Conservation (phyloP, 1,139 yeast species). For the Debaryomycetaceae sp. region DNA sequence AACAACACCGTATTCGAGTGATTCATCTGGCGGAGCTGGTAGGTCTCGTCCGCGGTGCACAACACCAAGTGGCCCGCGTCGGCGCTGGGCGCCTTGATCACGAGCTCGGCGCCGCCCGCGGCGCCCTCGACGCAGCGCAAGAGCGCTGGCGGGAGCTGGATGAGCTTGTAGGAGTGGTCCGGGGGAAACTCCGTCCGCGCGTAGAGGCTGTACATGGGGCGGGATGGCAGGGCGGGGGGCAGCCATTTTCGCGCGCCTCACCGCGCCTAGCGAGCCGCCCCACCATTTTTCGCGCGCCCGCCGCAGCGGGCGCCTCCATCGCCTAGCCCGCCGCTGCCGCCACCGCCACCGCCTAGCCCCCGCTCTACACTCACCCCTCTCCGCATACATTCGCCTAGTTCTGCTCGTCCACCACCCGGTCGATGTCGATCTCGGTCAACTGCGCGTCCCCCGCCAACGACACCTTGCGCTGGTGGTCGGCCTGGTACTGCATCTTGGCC, state of each 20-base stretch:
- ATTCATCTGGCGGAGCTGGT: constrained; percentile 69
- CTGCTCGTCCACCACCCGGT: constrained; percentile 58
- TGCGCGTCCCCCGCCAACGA: constrained; percentile 64
- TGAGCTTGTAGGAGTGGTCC: constrained; percentile 42
- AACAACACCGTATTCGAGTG: constrained; percentile 80
- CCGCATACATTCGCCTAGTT: constrained; percentile 25
- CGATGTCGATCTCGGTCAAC: constrained; percentile 66
- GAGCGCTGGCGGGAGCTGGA: constrained; percentile 59
- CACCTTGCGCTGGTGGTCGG: constrained; percentile 41
- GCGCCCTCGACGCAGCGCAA: constrained; percentile 33
- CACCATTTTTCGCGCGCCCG: neutral
- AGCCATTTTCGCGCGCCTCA: constrained; percentile 1
- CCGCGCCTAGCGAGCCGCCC: constrained; percentile 1
- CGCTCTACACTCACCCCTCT: neutral
- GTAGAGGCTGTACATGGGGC: constrained; percentile 7
- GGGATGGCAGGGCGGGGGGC: constrained; percentile 3
- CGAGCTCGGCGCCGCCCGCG: constrained; percentile 24
- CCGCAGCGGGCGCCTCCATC: constrained; percentile 1
- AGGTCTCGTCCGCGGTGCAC: constrained; percentile 59
- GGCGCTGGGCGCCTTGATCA: constrained; percentile 43
- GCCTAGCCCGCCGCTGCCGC: constrained; percentile 1
- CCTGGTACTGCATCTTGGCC: constrained; percentile 43
- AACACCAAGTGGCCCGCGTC: constrained; percentile 47
- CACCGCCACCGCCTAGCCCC: neutral
- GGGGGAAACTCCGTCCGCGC: constrained; percentile 16